Evolutionary conservation across 495 filamentous ascomycete species (phyloP), one percentile per base, ranked within the genome.

Genomic region (Haplographium delicatum): DNA sequence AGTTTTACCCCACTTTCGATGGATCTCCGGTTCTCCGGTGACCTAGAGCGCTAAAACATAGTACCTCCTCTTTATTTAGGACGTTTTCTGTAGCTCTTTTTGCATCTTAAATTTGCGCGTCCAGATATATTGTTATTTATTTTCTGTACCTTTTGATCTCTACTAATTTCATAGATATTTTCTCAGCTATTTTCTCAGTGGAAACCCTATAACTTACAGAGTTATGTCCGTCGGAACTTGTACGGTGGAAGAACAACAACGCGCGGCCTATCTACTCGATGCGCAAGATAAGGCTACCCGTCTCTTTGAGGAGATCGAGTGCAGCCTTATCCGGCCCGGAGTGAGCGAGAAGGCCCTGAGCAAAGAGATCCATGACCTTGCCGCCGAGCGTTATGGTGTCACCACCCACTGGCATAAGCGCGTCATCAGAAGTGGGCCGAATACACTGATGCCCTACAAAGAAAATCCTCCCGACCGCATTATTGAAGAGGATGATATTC

Each of bases 351-450:
- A 73, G 51, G 54, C 55, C n/a, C 56, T 74, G 9, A 74, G 65
- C 61, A 55, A 71, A 9, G 71, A 72, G 54, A 76, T 78, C 38
- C 64, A 74, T 49, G 55, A 68, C 31, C 62, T 78, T 0, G 73
- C 71, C 11, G 53, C 60, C 19, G 62, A 71, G n/a, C 68, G 66
- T 8, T 64, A 71, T 53, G 65, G 64, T 20, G 62, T 78, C 16
- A 57, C 62, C 18, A 75, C 68, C 3, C 69, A 74, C 23, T 76
- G 74, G 73, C 73, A 76, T 55, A 78, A 75, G 54, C 68, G 73
- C 8, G 67, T 75, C 1, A 66, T 76, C 35, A 66, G 74, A 10
- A 74, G 71, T 37, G 74, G 74, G 1, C 68, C 68, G 20, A 78
- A 76, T 50, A 77, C 73, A 0, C 33, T 75, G 1, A 47, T 54